phyloP scores from a whole-genome alignment of 2,329 filamentous ascomycete species.

The Neonectria sp. region DNA sequence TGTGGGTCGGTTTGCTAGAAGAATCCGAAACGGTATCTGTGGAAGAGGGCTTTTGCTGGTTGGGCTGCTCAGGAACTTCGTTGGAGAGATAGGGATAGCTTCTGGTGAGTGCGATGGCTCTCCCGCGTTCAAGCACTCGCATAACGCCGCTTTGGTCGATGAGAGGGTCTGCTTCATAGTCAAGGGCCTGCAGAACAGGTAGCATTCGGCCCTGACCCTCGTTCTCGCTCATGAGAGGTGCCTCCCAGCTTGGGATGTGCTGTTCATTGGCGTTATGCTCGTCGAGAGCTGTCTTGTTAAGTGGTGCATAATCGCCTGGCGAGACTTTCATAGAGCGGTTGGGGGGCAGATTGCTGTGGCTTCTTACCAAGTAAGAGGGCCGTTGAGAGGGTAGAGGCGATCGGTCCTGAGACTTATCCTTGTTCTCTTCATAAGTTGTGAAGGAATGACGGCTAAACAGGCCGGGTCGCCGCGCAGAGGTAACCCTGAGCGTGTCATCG shows the following conservation, averaged over 20 bases:
- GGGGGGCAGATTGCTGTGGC: conserved; percentile 69
- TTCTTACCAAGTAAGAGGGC: conserved; percentile 63
- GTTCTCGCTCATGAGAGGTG: conserved; percentile 62
- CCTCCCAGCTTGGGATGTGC: conserved; percentile 67
- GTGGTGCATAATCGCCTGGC: conserved; percentile 44
- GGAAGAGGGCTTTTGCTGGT: conserved; percentile 46
- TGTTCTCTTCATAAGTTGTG: conserved; percentile 72
- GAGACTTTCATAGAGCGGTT: conserved; percentile 37
- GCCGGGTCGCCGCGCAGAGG: conserved; percentile 59
- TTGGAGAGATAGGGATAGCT: conserved; percentile 78
- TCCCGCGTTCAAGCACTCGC: conserved; percentile 85
- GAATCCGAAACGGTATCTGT: conserved; percentile 57
- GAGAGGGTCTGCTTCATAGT: conserved; percentile 88
- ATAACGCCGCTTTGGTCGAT: conserved; percentile 90
- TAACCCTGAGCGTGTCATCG: conserved; percentile 43
- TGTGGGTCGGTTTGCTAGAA: conserved; percentile 59
- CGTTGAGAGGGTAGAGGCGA: conserved; percentile 53
- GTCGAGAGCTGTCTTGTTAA: conserved; percentile 67
- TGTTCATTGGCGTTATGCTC: conserved; percentile 67
- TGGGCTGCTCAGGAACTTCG: conserved; percentile 47
- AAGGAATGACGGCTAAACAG: conserved; percentile 73
- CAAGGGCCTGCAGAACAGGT: conserved; percentile 83
- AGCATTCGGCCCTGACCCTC: conserved; percentile 79
- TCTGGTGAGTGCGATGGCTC: conserved; percentile 86
- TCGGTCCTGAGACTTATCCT: conserved; percentile 54